A percentile compares a stretch with the other conserved stretches of the same genome.
Evolutionary conservation across 2,329 filamentous ascomycete genomes (phyloP).

Genomic region (Colletotrichum filicis): DNA sequence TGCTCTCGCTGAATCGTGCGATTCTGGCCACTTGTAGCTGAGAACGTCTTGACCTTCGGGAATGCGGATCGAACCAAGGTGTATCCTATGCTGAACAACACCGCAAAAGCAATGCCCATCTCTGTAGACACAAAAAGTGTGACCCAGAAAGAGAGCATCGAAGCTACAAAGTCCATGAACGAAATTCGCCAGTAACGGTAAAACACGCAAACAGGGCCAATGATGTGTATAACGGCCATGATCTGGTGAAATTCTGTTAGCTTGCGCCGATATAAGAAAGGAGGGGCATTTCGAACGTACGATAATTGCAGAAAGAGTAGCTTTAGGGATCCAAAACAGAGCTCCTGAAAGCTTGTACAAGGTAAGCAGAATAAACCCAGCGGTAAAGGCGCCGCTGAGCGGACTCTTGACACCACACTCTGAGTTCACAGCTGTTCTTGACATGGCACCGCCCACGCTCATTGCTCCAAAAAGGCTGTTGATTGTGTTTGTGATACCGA

Average conservation of each 20-base stretch:
- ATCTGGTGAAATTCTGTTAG: conserved; percentile 50
- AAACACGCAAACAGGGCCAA: conserved; percentile 67
- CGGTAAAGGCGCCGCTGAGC: conserved; percentile 68
- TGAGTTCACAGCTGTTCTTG: conserved; percentile 74
- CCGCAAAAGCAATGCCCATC: conserved; percentile 67
- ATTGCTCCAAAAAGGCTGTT: conserved; percentile 74
- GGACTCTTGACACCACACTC: conserved; percentile 72
- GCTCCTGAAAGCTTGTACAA: conserved; percentile 70
- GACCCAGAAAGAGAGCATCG: conserved; percentile 73
- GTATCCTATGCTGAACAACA: conserved; percentile 73
- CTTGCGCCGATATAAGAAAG: neutral
- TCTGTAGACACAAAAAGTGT: conserved; percentile 71
- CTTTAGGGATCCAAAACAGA: conserved; percentile 76
- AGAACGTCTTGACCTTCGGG: conserved; percentile 49
- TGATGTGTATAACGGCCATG: conserved; percentile 71
- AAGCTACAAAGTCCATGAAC: conserved; percentile 71
- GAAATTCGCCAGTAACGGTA: conserved; percentile 74
- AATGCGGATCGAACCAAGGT: conserved; percentile 70
- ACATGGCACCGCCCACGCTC: conserved; percentile 74
- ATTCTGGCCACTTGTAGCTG: conserved; percentile 42
- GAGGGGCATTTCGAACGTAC: conserved; percentile 41
- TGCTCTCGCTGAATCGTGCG: conserved; percentile 43
- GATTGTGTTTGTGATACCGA: conserved; percentile 70
- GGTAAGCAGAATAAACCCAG: conserved; percentile 69
- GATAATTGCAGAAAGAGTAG: conserved; percentile 73